phyloP scores from a whole-genome alignment of 2,329 filamentous ascomycete species.

The Aspergillus brunneoviolaceus region DNA sequence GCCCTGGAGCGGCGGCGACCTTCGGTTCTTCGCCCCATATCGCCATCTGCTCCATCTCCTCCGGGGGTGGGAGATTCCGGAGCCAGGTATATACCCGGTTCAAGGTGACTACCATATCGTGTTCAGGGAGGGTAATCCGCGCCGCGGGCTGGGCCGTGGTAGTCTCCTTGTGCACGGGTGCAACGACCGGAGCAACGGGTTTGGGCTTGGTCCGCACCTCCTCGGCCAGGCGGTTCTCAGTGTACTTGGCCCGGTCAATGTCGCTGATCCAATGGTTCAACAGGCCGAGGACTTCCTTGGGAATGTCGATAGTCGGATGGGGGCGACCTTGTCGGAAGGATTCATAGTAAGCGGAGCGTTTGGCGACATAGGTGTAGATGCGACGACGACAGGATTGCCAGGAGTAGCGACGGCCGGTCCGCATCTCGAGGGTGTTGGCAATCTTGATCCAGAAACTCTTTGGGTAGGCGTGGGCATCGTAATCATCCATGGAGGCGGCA shows the following conservation, averaged over 20 bases:
- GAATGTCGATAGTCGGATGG: slow-evolving; percentile 6
- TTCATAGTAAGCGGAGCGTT: slow-evolving; percentile 13
- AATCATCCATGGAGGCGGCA: slow-evolving; percentile 16
- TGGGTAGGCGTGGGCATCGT: slow-evolving; percentile 13
- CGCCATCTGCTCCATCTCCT: slow-evolving; percentile 12
- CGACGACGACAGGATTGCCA: slow-evolving; percentile 31
- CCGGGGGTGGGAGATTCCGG: slow-evolving; percentile 8
- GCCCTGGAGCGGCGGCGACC: not conserved
- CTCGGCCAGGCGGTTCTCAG: not conserved
- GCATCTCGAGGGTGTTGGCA: slow-evolving; percentile 13
- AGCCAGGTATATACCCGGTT: slow-evolving; percentile 16
- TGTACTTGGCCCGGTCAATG: not conserved
- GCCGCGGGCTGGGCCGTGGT: not conserved
- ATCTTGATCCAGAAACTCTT: slow-evolving; percentile 27
- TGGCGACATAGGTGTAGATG: slow-evolving; percentile 19
- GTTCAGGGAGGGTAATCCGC: not conserved
- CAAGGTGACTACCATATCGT: slow-evolving; percentile 7
- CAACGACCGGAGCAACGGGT: not conserved
- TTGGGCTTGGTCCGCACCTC: not conserved
- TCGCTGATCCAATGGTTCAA: slow-evolving; percentile 18
- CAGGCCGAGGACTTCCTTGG: slow-evolving; percentile 4
- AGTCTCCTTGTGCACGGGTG: not conserved
- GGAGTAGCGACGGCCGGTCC: slow-evolving; percentile 27
- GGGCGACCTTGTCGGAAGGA: slow-evolving; percentile 8
- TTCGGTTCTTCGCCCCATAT: not conserved